Conservation (phyloP, 768 basidiomycete species). For the Pholiota molesta region DNA sequence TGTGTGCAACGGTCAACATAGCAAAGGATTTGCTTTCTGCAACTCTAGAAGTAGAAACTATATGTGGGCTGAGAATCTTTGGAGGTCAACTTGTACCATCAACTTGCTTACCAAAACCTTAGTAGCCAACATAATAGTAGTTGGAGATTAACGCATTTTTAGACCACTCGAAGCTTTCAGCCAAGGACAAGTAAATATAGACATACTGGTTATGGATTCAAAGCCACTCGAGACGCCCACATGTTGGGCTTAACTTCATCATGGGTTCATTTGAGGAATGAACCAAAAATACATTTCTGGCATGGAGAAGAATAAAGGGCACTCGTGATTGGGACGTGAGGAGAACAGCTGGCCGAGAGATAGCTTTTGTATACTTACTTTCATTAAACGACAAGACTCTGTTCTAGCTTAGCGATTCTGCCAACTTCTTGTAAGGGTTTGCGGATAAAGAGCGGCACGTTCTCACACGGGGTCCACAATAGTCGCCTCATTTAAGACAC, state of each 20-base stretch:
- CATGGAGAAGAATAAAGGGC: background rate
- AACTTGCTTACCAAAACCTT: too few relatives aligned
- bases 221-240: background rate
- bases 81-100: too few relatives aligned
- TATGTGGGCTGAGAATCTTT: too few relatives aligned
- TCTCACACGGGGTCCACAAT: background rate
- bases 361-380: background rate
- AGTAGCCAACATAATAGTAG: too few relatives aligned
- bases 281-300: background rate
- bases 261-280: background rate
- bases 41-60: too few relatives aligned
- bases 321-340: background rate
- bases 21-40: too few relatives aligned
- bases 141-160: too few relatives aligned
- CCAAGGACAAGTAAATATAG: too few relatives aligned
- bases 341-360: background rate
- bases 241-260: background rate
- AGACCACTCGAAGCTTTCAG: too few relatives aligned
- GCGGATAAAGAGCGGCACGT: conserved; percentile 1
- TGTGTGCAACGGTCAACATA: too few relatives aligned
- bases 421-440: background rate
- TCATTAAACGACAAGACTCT: background rate
- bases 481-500: background rate
- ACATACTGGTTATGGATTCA: background rate
- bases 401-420: background rate